A percentile compares a stretch with the other conserved stretches of the same genome.
These are phyloP conservation scores for Graphilbum sp. DNA, from an alignment of 2,329 filamentous ascomycete genomes.

Conservation along the genomic window DNA sequence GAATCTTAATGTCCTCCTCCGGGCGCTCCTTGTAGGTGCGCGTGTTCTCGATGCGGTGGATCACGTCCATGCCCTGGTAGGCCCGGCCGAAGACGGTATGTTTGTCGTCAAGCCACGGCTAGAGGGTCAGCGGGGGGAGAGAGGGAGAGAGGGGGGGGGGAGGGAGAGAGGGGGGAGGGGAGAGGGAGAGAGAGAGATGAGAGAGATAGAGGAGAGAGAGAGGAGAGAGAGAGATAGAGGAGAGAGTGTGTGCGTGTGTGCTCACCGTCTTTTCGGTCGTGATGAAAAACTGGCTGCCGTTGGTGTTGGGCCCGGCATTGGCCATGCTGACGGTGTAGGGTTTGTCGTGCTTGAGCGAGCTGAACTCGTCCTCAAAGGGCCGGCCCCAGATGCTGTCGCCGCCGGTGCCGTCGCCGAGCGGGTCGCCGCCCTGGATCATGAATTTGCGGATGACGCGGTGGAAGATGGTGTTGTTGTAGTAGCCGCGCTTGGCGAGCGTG, in stretches of 20 bases:
- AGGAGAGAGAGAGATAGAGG: too few species aligned
- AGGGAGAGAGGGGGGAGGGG: too few species aligned
- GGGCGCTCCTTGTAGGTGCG: constrained; percentile 84
- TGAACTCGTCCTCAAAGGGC: constrained; percentile 89
- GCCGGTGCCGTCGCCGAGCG: constrained; percentile 74
- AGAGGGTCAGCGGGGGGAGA: background rate
- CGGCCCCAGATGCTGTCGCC: constrained; percentile 88
- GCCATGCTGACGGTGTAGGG: constrained; percentile 96
- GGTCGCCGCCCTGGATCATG: constrained; percentile 87
- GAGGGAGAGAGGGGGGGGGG: background rate
- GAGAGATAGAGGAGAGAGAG: too few species aligned
- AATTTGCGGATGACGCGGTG: constrained; percentile 95
- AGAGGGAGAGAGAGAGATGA: too few species aligned
- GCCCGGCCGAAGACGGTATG: constrained; percentile 93
- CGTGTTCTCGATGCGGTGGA: constrained; percentile 88
- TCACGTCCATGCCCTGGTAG: constrained; percentile 78
- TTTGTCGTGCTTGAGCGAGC: constrained; percentile 80
- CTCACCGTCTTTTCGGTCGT: constrained; percentile 86
- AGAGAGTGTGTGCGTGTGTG: too few species aligned
- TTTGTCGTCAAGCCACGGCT: constrained; percentile 88
- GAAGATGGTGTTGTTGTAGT: constrained; percentile 97
- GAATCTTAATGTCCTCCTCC: constrained; percentile 91
- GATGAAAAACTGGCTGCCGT: constrained; percentile 95
- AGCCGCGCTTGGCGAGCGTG: constrained; percentile 72
- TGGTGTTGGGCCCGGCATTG: constrained; percentile 88